A percentile compares a stretch with the other conserved stretches of the same genome.
Evolutionary conservation across 768 basidiomycete species (phyloP).

Genomic region (Erythrobasidium yunnanense): DNA sequence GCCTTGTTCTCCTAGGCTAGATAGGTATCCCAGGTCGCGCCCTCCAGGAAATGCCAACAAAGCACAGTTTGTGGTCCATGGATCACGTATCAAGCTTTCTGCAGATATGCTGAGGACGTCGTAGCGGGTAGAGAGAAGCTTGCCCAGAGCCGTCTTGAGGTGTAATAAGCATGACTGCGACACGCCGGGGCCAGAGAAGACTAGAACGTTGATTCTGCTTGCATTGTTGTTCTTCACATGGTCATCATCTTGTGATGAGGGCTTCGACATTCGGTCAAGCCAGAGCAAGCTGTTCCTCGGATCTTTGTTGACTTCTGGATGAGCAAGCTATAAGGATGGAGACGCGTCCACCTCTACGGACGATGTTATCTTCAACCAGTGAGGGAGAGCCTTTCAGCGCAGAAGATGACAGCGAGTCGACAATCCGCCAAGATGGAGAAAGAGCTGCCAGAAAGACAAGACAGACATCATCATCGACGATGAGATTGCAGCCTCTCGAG

Average conservation of each 20-base stretch:
- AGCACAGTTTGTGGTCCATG: conserved; percentile 66
- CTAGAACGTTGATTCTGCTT: conserved; percentile 77
- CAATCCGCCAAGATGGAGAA: no score
- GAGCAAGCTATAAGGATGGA: no score
- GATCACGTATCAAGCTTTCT: conserved; percentile 53
- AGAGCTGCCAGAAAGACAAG: no score
- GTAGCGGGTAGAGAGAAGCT: conserved; percentile 61
- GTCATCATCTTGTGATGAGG: no score
- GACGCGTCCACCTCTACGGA: no score
- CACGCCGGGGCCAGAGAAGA: conserved; percentile 58
- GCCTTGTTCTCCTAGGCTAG: conserved; percentile 42
- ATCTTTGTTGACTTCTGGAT: no score
- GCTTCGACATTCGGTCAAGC: no score
- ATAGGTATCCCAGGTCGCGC: conserved; percentile 45
- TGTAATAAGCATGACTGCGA: conserved; percentile 47
- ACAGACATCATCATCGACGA: no score
- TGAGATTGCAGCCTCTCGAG: conserved; percentile 4
- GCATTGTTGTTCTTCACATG: no score
- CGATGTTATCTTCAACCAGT: no score
- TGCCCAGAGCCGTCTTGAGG: conserved; percentile 48
- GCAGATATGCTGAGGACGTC: conserved; percentile 61
- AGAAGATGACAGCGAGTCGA: conserved; percentile 6
- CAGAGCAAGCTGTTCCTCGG: no score
- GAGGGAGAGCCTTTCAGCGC: conserved; percentile 20
- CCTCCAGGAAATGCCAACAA: conserved; percentile 68